Evolutionary conservation across 768 basidiomycete species (phyloP).

Genomic region (Clitopilus passeckerianus): DNA sequence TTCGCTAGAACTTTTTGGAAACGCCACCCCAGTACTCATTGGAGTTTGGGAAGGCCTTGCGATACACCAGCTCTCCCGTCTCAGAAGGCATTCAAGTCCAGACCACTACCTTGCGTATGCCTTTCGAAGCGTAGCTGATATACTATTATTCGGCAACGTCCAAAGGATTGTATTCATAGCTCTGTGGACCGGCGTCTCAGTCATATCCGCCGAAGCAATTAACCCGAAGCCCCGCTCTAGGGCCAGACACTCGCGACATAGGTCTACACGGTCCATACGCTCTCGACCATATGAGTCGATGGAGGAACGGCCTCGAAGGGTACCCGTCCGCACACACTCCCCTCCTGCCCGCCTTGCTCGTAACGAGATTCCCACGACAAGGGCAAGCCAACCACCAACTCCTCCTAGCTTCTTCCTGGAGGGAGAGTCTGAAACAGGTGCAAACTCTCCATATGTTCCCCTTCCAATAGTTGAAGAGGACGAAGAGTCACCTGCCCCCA

Average conservation of each 20-base stretch:
- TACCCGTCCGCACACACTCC: constrained; percentile 1
- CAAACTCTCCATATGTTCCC: constrained; percentile 23
- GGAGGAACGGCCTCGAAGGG: constrained; percentile 6
- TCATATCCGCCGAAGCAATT: constrained; percentile 27
- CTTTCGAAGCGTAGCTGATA: constrained; percentile 37
- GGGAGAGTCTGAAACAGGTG: constrained; percentile 19
- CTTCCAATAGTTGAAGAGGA: constrained; percentile 21
- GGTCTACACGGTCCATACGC: constrained; percentile 22
- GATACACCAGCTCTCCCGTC: constrained; percentile 31
- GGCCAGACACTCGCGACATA: constrained; percentile 22
- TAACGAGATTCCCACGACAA: constrained; percentile 11
- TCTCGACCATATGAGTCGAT: constrained; percentile 24
- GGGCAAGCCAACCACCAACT: constrained; percentile 24
- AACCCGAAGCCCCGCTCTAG: constrained; percentile 21
- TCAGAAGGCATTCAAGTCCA: constrained; percentile 19
- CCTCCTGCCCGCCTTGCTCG: constrained; percentile 5
- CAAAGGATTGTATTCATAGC: constrained; percentile 27
- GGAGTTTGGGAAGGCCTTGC: constrained; percentile 68
- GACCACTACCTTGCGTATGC: constrained; percentile 39
- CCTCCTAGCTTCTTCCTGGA: constrained; percentile 36
- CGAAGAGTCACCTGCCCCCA: constrained; percentile 19
- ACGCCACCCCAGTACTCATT: constrained; percentile 27
- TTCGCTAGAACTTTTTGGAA: constrained; percentile 17
- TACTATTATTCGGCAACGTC: constrained; percentile 29
- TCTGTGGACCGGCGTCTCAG: constrained; percentile 31